Evolutionary conservation across 345 rosid species (phyloP).

Genomic region (Alliaria petiolata): DNA sequence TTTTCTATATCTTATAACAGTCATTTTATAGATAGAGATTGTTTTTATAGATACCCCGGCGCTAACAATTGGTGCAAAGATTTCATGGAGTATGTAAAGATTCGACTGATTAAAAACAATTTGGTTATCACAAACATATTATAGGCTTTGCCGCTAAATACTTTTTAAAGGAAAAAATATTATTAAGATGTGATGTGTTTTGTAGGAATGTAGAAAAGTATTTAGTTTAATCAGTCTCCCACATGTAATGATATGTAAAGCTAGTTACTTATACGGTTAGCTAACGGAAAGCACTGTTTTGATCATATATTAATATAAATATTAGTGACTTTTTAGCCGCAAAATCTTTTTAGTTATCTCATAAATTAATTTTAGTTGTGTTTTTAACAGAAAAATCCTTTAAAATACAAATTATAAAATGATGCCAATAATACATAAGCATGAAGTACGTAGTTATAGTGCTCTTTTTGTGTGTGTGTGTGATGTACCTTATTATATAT

Average conservation of each 20-base stretch:
- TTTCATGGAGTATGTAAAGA: background rate
- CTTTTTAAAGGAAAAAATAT: background rate
- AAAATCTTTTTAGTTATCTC: slow-evolving; percentile 8
- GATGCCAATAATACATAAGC: slow-evolving; percentile 19
- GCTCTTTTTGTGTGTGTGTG: background rate
- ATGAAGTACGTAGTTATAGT: background rate
- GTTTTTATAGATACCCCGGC: background rate
- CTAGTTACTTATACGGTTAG: slow-evolving; percentile 21
- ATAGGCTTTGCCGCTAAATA: background rate
- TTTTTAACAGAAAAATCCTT: background rate
- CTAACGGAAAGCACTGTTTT: slow-evolving; percentile 29
- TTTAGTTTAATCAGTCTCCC: slow-evolving; percentile 4
- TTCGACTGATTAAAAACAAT: background rate
- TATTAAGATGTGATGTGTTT: background rate
- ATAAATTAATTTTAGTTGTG: background rate
- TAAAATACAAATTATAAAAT: background rate
- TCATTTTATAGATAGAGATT: background rate
- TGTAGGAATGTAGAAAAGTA: background rate
- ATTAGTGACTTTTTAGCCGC: slow-evolving; percentile 7
- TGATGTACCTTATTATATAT: background rate
- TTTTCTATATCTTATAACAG: background rate
- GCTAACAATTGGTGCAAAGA: background rate
- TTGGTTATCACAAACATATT: background rate
- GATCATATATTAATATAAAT: background rate
- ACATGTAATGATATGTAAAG: slow-evolving; percentile 26